Conservation (phyloP, 2,329 filamentous ascomycete species). For the Leptosphaerulina australis region DNA sequence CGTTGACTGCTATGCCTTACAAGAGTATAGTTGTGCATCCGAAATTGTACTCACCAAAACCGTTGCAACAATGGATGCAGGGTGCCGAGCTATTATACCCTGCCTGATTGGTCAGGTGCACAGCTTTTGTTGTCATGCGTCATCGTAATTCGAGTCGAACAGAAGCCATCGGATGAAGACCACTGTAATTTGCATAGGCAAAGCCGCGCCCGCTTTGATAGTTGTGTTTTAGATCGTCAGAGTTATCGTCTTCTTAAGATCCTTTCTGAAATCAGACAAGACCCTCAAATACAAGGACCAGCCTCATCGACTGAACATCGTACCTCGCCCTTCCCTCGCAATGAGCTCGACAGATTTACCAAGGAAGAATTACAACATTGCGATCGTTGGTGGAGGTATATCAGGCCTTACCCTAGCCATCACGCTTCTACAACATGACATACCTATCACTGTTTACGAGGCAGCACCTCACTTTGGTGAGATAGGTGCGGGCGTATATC, state of each 20-base stretch:
- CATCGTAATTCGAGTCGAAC: constrained; percentile 15
- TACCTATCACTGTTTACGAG: constrained; percentile 63
- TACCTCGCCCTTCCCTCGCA: background rate
- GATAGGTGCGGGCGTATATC: constrained; percentile 63
- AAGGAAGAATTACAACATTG: constrained; percentile 54
- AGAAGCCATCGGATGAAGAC: constrained; percentile 20
- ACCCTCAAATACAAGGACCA: background rate
- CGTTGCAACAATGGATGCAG: constrained; percentile 10
- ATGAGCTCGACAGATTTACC: constrained; percentile 29
- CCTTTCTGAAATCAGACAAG: background rate
- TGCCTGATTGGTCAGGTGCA: constrained; percentile 10
- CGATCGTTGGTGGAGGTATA: constrained; percentile 66
- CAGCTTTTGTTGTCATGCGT: constrained; percentile 14
- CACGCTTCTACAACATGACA: constrained; percentile 55
- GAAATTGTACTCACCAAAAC: constrained; percentile 3
- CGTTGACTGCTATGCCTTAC: background rate
- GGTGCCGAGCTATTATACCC: constrained; percentile 3
- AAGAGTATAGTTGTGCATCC: background rate
- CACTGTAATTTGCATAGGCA: constrained; percentile 13
- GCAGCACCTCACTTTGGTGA: constrained; percentile 61
- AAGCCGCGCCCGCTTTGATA: constrained; percentile 12
- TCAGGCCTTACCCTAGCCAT: constrained; percentile 62
- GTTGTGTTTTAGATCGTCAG: constrained; percentile 6
- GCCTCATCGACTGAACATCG: background rate
- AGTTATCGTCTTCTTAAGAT: background rate